Percentiles rank a stretch among this genome's conserved stretches.
These are phyloP conservation scores for Osmanthus fragrans DNA, from an alignment of 257 asterid genomes.

Conservation along the genomic window DNA sequence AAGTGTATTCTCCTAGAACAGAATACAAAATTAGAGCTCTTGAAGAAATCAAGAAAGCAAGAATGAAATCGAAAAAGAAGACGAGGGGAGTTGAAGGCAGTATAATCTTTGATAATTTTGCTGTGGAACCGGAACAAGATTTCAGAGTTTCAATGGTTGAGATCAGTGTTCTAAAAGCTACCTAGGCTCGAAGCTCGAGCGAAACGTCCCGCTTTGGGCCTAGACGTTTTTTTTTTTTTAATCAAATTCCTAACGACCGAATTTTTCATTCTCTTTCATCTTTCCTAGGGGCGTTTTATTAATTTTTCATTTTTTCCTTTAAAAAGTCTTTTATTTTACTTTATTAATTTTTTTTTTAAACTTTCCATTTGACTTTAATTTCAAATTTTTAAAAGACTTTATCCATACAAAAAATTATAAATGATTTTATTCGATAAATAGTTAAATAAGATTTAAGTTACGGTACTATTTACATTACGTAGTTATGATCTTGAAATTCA, in stretches of 20 bases:
- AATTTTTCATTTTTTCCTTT: too few relatives aligned
- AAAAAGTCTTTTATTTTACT: too few relatives aligned
- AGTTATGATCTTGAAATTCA: too few relatives aligned
- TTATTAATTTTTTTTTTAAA: too few relatives aligned
- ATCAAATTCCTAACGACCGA: neutral
- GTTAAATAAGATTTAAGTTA: too few relatives aligned
- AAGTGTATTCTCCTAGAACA: slow-evolving; percentile 50
- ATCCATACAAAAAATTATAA: too few relatives aligned
- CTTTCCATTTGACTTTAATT: too few relatives aligned
- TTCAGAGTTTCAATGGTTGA: slow-evolving; percentile 85
- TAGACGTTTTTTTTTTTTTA: slow-evolving; percentile 27
- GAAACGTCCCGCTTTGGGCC: too few relatives aligned
- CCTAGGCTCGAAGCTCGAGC: slow-evolving; percentile 56
- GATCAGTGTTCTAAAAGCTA: slow-evolving; percentile 26
- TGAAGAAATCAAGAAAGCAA: slow-evolving; percentile 62
- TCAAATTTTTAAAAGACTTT: too few relatives aligned
- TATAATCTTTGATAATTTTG: slow-evolving; percentile 51
- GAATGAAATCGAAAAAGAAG: slow-evolving; percentile 42
- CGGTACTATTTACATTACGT: too few relatives aligned
- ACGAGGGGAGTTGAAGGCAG: slow-evolving; percentile 9
- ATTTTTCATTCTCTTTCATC: too few relatives aligned
- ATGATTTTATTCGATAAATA: slow-evolving; percentile 56
- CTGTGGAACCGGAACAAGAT: slow-evolving; percentile 64
- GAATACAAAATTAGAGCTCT: slow-evolving; percentile 68
- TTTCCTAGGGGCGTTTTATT: too few relatives aligned